Conservation (phyloP, 2,329 filamentous ascomycete genomes). For the Colletotrichum truncatum region DNA sequence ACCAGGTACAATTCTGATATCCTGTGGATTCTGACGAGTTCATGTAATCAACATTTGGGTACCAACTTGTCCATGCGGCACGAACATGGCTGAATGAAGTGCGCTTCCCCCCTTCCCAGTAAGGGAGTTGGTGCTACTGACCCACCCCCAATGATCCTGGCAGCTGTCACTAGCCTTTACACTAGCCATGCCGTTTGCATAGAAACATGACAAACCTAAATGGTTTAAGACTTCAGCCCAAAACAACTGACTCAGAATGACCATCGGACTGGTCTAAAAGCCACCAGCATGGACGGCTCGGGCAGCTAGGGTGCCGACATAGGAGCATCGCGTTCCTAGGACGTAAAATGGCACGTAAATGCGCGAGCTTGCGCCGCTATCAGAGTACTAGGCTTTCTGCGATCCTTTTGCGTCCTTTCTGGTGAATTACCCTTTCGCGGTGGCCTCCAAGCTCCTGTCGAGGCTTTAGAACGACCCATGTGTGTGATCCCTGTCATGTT, state of each 20-base stretch:
- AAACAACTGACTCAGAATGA: background rate
- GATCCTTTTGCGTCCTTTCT: background rate
- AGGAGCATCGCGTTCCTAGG: background rate
- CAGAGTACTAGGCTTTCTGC: background rate
- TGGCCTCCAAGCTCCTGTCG: background rate
- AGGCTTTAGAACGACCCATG: background rate
- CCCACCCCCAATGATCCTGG: too few relatives aligned
- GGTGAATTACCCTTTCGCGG: background rate
- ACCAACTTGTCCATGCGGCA: too few relatives aligned
- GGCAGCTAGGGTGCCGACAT: background rate
- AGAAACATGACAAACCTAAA: background rate
- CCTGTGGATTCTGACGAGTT: too few relatives aligned
- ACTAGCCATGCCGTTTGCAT: slow-evolving; percentile 21
- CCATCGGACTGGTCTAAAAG: background rate
- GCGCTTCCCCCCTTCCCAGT: too few relatives aligned
- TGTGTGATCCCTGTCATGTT: background rate
- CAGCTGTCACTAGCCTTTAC: too few relatives aligned
- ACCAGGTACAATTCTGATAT: too few relatives aligned
- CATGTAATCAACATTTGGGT: too few relatives aligned
- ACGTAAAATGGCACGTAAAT: background rate
- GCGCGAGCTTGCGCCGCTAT: background rate
- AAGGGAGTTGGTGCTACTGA: too few relatives aligned
- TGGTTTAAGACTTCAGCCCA: background rate
- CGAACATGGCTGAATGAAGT: too few relatives aligned
- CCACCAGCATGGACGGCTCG: background rate